These are phyloP conservation scores for Pestalotiopsis sp. DNA, from an alignment of 2,329 filamentous ascomycete species.

Conservation along the genomic window DNA sequence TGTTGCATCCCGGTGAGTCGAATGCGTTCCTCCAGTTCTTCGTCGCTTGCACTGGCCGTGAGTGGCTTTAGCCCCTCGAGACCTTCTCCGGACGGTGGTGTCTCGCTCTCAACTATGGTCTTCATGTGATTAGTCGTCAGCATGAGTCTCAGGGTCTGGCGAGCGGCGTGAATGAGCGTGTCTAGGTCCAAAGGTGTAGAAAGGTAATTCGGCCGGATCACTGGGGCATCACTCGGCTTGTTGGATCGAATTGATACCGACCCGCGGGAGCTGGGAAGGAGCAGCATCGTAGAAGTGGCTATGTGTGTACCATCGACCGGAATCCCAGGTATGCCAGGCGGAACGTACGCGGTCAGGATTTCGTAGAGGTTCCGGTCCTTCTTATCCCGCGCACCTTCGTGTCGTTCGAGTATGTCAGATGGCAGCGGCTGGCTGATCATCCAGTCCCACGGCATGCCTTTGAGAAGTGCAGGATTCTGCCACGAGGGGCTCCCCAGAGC, in stretches of 20 bases:
- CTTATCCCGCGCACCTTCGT: neutral
- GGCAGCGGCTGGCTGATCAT: neutral
- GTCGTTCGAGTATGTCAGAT: neutral
- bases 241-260: neutral
- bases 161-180: neutral
- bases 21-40: slow-evolving; percentile 9
- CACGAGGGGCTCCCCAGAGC: slow-evolving; percentile 11
- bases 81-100: neutral
- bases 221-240: neutral
- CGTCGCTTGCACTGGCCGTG: neutral
- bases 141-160: neutral
- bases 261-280: slow-evolving; percentile 15
- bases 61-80: neutral
- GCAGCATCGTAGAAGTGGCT: slow-evolving; percentile 18
- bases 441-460: slow-evolving; percentile 6
- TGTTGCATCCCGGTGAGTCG: neutral
- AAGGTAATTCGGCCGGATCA: slow-evolving; percentile 10
- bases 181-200: slow-evolving; percentile 3
- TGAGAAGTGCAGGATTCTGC: slow-evolving; percentile 14
- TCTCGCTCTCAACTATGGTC: slow-evolving; percentile 4
- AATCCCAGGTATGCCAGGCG: neutral
- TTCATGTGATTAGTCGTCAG: neutral
- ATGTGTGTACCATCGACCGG: slow-evolving; percentile 9
- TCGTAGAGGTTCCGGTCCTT: neutral
- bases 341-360: neutral